Conservation (phyloP, 129 eudicot genomes). For the Chrysanthemum lavandulifolium region DNA sequence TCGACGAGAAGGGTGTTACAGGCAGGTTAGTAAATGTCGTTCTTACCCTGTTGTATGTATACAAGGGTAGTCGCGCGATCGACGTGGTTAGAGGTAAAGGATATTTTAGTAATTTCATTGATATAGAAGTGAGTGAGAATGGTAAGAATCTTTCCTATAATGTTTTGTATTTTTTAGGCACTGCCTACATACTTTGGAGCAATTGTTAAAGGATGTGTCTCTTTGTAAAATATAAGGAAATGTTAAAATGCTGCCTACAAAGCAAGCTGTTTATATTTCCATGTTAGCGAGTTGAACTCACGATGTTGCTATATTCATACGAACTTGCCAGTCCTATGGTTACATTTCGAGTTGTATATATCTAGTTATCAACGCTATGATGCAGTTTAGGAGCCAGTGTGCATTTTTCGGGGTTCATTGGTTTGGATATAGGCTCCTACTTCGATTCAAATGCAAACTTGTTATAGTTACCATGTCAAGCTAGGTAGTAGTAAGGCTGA, state of each 20-base stretch:
- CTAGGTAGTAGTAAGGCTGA: too few relatives aligned
- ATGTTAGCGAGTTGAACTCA: too few relatives aligned
- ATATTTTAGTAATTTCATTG: constrained; percentile 5
- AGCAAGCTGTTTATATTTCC: too few relatives aligned
- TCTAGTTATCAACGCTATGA: too few relatives aligned
- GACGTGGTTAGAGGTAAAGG: constrained; percentile 19
- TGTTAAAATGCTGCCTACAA: neutral
- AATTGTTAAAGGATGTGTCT: neutral
- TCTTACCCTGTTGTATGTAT: constrained; percentile 18
- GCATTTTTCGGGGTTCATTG: too few relatives aligned
- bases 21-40: constrained; percentile 20
- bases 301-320: too few relatives aligned
- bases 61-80: constrained; percentile 9
- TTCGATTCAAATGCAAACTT: too few relatives aligned
- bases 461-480: too few relatives aligned
- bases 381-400: too few relatives aligned
- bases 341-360: too few relatives aligned
- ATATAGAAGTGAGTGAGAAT: constrained; percentile 14
- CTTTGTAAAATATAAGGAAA: neutral
- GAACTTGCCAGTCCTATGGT: too few relatives aligned
- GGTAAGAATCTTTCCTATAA: constrained; percentile 18
- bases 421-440: too few relatives aligned
- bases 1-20: neutral
- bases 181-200: constrained; percentile 10
- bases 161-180: constrained; percentile 19